Evolutionary conservation across 257 asterid species (phyloP).

Genomic region (Misopates orontium): DNA sequence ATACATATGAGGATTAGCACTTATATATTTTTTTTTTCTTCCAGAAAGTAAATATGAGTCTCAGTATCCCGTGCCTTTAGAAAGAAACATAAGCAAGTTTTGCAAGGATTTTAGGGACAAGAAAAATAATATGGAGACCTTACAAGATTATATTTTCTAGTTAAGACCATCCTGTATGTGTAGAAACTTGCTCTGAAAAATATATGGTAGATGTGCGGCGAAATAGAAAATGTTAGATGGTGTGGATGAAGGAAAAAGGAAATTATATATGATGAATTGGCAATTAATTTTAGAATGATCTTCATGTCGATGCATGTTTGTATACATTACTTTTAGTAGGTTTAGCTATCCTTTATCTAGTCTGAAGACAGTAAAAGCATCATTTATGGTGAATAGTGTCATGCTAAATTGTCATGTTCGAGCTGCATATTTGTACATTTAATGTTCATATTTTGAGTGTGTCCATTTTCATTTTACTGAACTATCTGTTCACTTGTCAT

Average conservation of each 20-base stretch:
- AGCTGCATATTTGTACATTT: no score
- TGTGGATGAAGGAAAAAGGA: constrained; percentile 1
- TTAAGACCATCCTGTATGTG: no score
- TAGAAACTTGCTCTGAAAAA: no score
- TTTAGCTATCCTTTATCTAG: background rate
- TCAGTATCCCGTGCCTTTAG: background rate
- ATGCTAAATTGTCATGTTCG: no score
- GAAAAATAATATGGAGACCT: background rate
- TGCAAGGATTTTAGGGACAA: background rate
- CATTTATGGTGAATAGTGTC: background rate
- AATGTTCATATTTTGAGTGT: no score
- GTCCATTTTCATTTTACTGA: background rate
- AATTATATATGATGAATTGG: background rate
- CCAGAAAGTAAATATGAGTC: background rate
- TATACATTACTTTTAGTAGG: background rate
- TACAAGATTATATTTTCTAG: no score
- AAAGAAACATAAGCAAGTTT: constrained; percentile 6
- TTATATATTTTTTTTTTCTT: background rate
- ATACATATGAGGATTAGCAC: background rate
- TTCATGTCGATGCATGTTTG: background rate
- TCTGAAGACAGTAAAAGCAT: background rate
- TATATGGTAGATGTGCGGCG: no score
- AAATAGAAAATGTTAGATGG: background rate
- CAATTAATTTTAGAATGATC: background rate
- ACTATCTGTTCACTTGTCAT: background rate